Conservation (phyloP, 2,329 filamentous ascomycete genomes). For the Venturiaceae sp. region DNA sequence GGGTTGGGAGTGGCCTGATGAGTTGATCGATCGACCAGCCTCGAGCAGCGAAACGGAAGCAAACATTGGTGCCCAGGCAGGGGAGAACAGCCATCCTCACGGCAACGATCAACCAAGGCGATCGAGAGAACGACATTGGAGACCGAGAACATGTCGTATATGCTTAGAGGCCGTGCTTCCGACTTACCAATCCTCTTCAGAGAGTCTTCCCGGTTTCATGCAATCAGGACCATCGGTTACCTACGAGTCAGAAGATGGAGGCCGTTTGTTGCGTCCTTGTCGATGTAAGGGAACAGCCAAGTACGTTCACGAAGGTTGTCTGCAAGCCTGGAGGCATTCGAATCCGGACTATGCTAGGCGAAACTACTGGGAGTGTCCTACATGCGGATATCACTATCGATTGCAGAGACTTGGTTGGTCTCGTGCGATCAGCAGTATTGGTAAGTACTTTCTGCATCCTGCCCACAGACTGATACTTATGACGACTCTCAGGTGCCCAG, state of each 20-base stretch:
- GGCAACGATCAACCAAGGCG: conserved; percentile 9
- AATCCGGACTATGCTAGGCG: conserved; percentile 53
- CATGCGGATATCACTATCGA: conserved; percentile 75
- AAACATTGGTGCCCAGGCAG: neutral
- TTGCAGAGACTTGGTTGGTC: conserved; percentile 70
- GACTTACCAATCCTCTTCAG: conserved; percentile 45
- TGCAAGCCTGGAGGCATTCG: conserved; percentile 71
- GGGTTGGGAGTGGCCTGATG: neutral
- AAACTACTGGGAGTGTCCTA: conserved; percentile 81
- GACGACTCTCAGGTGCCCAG: conserved; percentile 43
- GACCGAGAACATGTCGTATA: conserved; percentile 74
- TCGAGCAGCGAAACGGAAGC: neutral
- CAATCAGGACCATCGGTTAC: conserved; percentile 44
- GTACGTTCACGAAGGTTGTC: conserved; percentile 88
- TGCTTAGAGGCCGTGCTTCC: conserved; percentile 66
- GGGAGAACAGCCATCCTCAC: neutral
- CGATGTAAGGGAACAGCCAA: conserved; percentile 87
- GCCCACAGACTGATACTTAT: neutral
- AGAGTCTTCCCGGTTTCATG: conserved; percentile 46
- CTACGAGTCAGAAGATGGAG: conserved; percentile 68
- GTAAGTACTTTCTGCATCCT: conserved; percentile 17
- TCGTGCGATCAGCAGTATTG: conserved; percentile 42
- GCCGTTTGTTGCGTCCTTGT: conserved; percentile 79
- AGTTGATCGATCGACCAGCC: neutral
- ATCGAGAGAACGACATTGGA: conserved; percentile 44